phyloP scores from a whole-genome alignment of 2,329 filamentous ascomycete species.

The Penicillium rolfsii region DNA sequence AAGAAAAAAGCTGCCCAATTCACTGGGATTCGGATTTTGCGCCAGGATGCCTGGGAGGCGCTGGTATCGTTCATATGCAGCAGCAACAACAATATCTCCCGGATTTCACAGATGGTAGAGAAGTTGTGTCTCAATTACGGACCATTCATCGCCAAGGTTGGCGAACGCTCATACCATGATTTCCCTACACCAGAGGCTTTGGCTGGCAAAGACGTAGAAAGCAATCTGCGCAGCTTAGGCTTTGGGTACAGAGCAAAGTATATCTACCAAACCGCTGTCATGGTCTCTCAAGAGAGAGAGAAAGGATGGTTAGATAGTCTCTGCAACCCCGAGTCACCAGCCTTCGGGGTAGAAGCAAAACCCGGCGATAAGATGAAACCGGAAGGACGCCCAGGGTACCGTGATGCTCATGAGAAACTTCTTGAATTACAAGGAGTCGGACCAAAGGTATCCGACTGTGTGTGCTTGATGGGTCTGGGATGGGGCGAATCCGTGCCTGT shows the following conservation, averaged over 20 bases:
- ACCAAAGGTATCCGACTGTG: conserved; percentile 95
- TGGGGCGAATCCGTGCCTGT: conserved; percentile 96
- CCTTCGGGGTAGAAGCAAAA: conserved; percentile 54
- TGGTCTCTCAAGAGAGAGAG: conserved; percentile 69
- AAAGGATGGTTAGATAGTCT: conserved; percentile 75
- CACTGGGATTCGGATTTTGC: conserved; percentile 85
- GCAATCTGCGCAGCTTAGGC: conserved; percentile 76
- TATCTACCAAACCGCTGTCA: conserved; percentile 79
- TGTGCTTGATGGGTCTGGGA: conserved; percentile 92
- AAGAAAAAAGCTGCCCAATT: conserved; percentile 83
- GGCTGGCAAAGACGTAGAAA: conserved; percentile 74
- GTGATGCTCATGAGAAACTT: conserved; percentile 76
- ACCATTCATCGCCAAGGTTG: conserved; percentile 70
- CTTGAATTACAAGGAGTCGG: conserved; percentile 84
- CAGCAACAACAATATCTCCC: conserved; percentile 95
- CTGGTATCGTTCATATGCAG: conserved; percentile 95
- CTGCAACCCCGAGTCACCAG: conserved; percentile 73
- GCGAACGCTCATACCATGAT: conserved; percentile 76
- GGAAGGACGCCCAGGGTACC: conserved; percentile 68
- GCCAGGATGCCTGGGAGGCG: conserved; percentile 95
- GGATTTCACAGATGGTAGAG: conserved; percentile 95
- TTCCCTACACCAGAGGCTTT: conserved; percentile 79
- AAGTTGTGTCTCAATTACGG: conserved; percentile 90
- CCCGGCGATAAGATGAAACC: conserved; percentile 54
- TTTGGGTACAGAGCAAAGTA: conserved; percentile 97